Percentiles rank a stretch among this genome's conserved stretches.
Conservation (phyloP, 73 alveolate genomes). For the Paramecium pentaurelia region DNA sequence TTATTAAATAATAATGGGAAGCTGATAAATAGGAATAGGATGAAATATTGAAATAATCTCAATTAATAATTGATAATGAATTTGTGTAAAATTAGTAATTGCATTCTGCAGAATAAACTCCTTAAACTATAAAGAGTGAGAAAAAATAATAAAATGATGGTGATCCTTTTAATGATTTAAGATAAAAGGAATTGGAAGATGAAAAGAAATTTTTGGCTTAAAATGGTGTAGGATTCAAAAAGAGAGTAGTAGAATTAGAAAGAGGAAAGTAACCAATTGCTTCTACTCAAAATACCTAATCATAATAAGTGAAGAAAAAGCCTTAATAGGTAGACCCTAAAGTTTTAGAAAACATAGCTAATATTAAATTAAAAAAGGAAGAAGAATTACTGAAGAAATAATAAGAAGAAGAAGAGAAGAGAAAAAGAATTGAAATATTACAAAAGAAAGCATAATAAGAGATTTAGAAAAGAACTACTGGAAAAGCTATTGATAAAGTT, state of each 20-base stretch:
- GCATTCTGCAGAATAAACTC: neutral
- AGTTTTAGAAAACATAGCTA: slow-evolving; percentile 47
- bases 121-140: neutral
- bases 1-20: slow-evolving; percentile 38
- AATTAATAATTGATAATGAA: slow-evolving; percentile 5
- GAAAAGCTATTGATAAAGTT: neutral
- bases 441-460: slow-evolving; percentile 31
- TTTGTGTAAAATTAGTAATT: neutral
- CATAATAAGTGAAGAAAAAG: neutral
- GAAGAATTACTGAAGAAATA: slow-evolving; percentile 48
- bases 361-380: slow-evolving; percentile 48
- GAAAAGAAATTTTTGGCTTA: slow-evolving; percentile 22
- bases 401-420: slow-evolving; percentile 48
- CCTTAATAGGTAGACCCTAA: slow-evolving; percentile 7
- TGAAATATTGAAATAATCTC: neutral
- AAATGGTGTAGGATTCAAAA: slow-evolving; percentile 44
- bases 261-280: neutral
- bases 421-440: neutral
- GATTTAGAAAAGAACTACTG: neutral
- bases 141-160: neutral
- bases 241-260: slow-evolving; percentile 28
- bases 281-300: neutral
- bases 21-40: slow-evolving; percentile 45
- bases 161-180: slow-evolving; percentile 14
- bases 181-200: slow-evolving; percentile 20